phyloP scores from a whole-genome alignment of 2,329 filamentous ascomycete genomes.

The Zopfia rhizophila region DNA sequence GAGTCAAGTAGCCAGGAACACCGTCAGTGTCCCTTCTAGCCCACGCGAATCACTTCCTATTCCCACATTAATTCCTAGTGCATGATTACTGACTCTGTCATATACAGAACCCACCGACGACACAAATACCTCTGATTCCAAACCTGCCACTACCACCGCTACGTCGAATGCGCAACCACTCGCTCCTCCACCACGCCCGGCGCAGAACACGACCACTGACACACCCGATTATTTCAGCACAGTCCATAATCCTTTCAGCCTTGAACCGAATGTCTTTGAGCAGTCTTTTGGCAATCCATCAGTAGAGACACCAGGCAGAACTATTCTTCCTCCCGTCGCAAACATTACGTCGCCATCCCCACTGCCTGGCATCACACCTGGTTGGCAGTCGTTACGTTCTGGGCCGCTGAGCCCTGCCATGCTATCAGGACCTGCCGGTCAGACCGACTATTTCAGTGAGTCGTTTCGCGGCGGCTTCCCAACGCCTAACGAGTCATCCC shows the following conservation, averaged over 20 bases:
- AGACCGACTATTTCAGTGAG: constrained; percentile 88
- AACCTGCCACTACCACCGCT: constrained; percentile 37
- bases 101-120: constrained; percentile 24
- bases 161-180: constrained; percentile 60
- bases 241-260: constrained; percentile 66
- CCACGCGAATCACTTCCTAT: too few relatives aligned
- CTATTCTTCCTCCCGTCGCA: constrained; percentile 87
- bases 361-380: constrained; percentile 76
- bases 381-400: constrained; percentile 90
- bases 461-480: constrained; percentile 87
- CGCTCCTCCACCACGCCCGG: constrained; percentile 62
- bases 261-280: constrained; percentile 97
- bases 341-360: constrained; percentile 89
- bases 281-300: constrained; percentile 81
- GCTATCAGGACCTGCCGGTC: constrained; percentile 80
- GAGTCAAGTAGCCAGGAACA: constrained; percentile 35
- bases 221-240: constrained; percentile 63
- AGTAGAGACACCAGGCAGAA: constrained; percentile 79
- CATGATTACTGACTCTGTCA: too few relatives aligned
- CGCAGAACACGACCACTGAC: constrained; percentile 52
- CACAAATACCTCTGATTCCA: constrained; percentile 23
- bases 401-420: constrained; percentile 97
- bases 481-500: constrained; percentile 94
- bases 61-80: too few relatives aligned
- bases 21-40: constrained; percentile 31